Base-by-base conservation (phyloP, 2,329 filamentous ascomycete genomes). In the Stagonosporopsis cucurbitacearum region DNA sequence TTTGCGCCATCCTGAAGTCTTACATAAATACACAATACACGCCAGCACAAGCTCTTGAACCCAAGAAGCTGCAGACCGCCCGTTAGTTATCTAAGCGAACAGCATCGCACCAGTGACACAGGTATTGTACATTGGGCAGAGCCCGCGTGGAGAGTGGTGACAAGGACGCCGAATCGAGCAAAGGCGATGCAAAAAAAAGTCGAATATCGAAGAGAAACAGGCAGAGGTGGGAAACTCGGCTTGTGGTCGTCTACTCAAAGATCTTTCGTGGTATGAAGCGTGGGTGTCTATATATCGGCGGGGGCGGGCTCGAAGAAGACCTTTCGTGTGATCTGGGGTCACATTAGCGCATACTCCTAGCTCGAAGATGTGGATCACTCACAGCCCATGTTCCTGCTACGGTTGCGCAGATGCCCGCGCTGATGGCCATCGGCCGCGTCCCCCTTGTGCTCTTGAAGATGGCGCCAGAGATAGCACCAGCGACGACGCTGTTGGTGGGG, bases 381-480 rank as follows among this genome's bases (percentile, higher is more conserved):
- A 99, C 94, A 72, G 93, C 89, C 95, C 96, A 99, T 57, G 81
- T 84, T 63, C 90, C 92, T 51, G 95, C 96, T 60, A 95, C 84
- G 37, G 87, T 86, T 49, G 89, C 95, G 56, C 98, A 93, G 64
- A 99, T 88, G 67, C 88, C 91, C 61, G 92, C 91, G 32, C 93
- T 96, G 70, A 98, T 95, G 81, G 95, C 83, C 93, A 98, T 98
- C 30, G 92, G 93, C 77, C 90, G 86, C 59, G 95, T 62, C 6
- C 95, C 95, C 70, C 91, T 86, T 44, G 96, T 98, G 77, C 93
- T 96, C 84, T 97, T 98, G 81, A 99, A 99, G 13, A 99, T 75
- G 84, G 94, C 93, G 55, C 95, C 95, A 72, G 92, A 96, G 66
- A 99, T 76, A 1, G 84, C 89, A 63, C 96, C 95, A 5, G 95